Conservation (phyloP, 768 basidiomycete species). For the Termitomyces sp. region DNA sequence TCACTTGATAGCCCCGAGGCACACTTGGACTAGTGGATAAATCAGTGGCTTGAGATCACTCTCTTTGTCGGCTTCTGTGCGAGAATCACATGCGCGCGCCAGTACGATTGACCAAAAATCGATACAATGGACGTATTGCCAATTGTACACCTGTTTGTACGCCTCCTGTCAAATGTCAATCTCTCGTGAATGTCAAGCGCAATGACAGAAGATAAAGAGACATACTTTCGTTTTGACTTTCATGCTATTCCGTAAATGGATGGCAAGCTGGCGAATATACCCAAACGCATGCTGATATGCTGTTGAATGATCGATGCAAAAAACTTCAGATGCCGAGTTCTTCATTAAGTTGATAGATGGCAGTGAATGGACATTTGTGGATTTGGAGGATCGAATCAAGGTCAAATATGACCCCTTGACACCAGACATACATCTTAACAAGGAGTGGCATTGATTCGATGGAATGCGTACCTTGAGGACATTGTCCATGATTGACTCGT, state of each 20-base stretch:
- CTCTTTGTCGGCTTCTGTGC: conserved; percentile 52
- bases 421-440: background rate
- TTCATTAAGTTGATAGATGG: conserved; percentile 97
- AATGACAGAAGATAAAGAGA: conserved; percentile 2
- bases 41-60: conserved; percentile 86
- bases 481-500: conserved; percentile 78
- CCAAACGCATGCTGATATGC: conserved; percentile 95
- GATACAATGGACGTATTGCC: conserved; percentile 94
- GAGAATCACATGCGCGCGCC: conserved; percentile 69
- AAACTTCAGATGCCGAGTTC: conserved; percentile 93
- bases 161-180: conserved; percentile 57
- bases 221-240: conserved; percentile 80
- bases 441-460: background rate
- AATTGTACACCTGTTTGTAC: conserved; percentile 95
- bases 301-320: conserved; percentile 66
- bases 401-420: conserved; percentile 82
- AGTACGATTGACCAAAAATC: conserved; percentile 96
- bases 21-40: conserved; percentile 93
- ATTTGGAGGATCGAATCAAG: conserved; percentile 79
- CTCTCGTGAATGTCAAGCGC: conserved; percentile 3
- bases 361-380: conserved; percentile 81
- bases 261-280: conserved; percentile 92
- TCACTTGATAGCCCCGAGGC: conserved; percentile 89
- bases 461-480: conserved; percentile 72
- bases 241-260: conserved; percentile 89